phyloP scores from a whole-genome alignment of 31 red algal genomes.

The Bonnemaisonia californica region DNA sequence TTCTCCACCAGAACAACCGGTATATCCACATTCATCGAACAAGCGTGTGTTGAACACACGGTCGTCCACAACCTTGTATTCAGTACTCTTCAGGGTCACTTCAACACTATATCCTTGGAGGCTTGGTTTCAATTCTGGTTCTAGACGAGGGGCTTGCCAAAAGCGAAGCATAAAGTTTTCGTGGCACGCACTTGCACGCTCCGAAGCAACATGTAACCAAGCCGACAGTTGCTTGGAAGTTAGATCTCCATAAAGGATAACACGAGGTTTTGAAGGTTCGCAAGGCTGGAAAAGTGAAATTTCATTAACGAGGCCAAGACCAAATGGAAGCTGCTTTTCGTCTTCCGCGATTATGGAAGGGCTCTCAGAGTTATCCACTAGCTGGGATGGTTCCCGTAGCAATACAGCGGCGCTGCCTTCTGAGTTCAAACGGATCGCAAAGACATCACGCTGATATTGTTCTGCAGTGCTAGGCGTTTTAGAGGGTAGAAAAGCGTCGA shows the following conservation, averaged over 20 bases:
- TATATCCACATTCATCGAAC: conserved; percentile 35
- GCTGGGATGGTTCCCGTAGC: neutral
- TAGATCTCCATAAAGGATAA: conserved; percentile 56
- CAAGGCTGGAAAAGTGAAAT: neutral
- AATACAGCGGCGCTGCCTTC: neutral
- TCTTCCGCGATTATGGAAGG: neutral
- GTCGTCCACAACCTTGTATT: conserved; percentile 84
- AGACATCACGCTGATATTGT: too few species aligned
- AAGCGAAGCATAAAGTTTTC: conserved; percentile 50
- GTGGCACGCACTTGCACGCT: neutral
- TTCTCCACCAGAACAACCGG: neutral
- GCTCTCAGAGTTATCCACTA: neutral
- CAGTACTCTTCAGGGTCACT: conserved; percentile 74
- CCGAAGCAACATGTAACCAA: conserved; percentile 23
- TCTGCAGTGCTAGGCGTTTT: neutral
- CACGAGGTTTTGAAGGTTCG: neutral
- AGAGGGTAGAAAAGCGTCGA: neutral
- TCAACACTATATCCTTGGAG: conserved; percentile 66
- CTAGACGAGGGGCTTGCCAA: conserved; percentile 8
- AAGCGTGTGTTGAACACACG: conserved; percentile 46
- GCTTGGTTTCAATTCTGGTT: neutral
- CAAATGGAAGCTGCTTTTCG: neutral
- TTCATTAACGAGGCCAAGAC: neutral
- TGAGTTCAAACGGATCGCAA: conserved; percentile 1
- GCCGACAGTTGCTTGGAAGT: neutral